A percentile compares a stretch with the other conserved stretches of the same genome.
Evolutionary conservation across 2,329 filamentous ascomycete genomes (phyloP).

Genomic region (Botrytis elliptica): DNA sequence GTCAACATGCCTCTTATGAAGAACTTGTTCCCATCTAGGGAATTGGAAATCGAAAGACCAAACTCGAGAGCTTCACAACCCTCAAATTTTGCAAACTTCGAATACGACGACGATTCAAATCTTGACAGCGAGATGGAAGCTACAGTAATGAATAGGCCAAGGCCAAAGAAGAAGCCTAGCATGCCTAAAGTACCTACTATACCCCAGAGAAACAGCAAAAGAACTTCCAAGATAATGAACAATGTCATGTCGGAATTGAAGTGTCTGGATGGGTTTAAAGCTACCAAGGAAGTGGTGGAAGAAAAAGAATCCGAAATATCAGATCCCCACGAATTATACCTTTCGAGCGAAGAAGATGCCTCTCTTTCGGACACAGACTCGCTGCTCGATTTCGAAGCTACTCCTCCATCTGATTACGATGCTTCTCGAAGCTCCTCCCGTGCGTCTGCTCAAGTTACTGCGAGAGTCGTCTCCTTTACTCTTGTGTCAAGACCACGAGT

Average conservation of each 20-base stretch:
- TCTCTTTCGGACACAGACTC: conserved; percentile 62
- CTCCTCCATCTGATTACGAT: conserved; percentile 40
- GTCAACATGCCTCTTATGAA: conserved; percentile 33
- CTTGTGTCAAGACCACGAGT: conserved; percentile 60
- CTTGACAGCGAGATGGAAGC: conserved; percentile 37
- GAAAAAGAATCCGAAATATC: conserved; percentile 20
- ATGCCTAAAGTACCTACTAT: conserved; percentile 31
- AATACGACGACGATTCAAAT: conserved; percentile 30
- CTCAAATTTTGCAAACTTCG: conserved; percentile 30
- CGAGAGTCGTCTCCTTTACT: conserved; percentile 58
- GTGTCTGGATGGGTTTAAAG: conserved; percentile 29
- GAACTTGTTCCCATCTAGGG: conserved; percentile 29
- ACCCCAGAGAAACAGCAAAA: conserved; percentile 32
- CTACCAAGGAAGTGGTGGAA: conserved; percentile 27
- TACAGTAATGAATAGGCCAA: conserved; percentile 29
- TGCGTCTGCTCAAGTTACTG: conserved; percentile 52
- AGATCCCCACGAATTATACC: conserved; percentile 58
- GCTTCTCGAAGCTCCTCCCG: conserved; percentile 31
- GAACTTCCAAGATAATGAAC: conserved; percentile 33
- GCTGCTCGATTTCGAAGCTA: conserved; percentile 44
- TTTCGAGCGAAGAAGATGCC: conserved; percentile 65
- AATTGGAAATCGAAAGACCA: conserved; percentile 22
- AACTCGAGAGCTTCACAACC: conserved; percentile 21
- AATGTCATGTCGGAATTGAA: conserved; percentile 35
- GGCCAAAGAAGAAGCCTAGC: conserved; percentile 30